Conservation (phyloP, 306 rosid species). For the Vicia villosa region DNA sequence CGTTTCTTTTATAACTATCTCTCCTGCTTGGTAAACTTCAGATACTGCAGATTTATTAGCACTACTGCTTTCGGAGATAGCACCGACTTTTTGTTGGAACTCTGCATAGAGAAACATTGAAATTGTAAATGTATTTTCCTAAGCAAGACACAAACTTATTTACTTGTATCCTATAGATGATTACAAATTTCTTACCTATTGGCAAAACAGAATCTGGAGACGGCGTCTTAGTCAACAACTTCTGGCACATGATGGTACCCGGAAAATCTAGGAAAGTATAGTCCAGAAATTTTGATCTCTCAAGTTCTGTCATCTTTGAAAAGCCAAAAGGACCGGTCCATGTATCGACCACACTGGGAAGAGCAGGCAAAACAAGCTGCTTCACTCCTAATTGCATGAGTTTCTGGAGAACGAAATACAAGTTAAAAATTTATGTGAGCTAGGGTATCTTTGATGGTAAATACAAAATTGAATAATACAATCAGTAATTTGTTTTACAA, state of each 20-base stretch:
- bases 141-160: conserved; percentile 3
- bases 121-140: conserved; percentile 17
- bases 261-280: conserved; percentile 76
- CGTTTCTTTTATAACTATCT: conserved; percentile 38
- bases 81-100: conserved; percentile 32
- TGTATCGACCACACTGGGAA: conserved; percentile 67
- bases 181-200: conserved; percentile 41
- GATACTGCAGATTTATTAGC: conserved; percentile 37
- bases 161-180: neutral
- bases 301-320: conserved; percentile 57
- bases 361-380: conserved; percentile 84
- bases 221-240: conserved; percentile 49
- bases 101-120: conserved; percentile 41
- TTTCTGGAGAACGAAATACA: conserved; percentile 42
- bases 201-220: conserved; percentile 37
- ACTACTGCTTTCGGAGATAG: conserved; percentile 24
- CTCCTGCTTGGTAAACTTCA: conserved; percentile 55
- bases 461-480: neutral
- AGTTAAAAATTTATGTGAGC: too few species aligned
- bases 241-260: conserved; percentile 82
- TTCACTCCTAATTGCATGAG: conserved; percentile 77
- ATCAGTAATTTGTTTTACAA: neutral
- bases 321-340: conserved; percentile 84
- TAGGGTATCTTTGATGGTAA: neutral
- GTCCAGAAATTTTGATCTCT: conserved; percentile 68